Conservation (phyloP, 257 asterid species). For the Misopates orontium region DNA sequence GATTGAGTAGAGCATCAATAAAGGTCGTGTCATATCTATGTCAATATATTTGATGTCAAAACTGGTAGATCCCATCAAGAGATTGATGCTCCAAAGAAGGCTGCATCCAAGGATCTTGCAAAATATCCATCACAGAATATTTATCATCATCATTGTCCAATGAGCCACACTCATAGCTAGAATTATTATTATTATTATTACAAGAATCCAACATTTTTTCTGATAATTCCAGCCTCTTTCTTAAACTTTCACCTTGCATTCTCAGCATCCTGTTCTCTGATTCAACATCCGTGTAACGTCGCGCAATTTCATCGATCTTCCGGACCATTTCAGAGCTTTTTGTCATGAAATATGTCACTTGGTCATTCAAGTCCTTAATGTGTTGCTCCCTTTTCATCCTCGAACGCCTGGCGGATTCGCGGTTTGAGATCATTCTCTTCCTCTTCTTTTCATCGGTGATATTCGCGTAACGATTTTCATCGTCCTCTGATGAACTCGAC, state of each 20-base stretch:
- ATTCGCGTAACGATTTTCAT: constrained; percentile 20
- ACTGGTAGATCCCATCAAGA: constrained; percentile 47
- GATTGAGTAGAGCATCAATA: too few relatives aligned
- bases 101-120: constrained; percentile 43
- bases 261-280: constrained; percentile 45
- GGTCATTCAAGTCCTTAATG: constrained; percentile 55
- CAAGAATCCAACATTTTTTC: constrained; percentile 33
- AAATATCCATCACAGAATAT: constrained; percentile 27
- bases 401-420: constrained; percentile 70
- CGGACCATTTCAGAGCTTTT: constrained; percentile 27
- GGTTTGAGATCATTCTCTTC: constrained; percentile 66
- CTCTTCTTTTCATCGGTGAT: constrained; percentile 55
- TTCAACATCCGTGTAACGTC: constrained; percentile 32
- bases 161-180: not conserved
- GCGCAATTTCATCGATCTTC: constrained; percentile 31
- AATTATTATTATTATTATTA: not conserved
- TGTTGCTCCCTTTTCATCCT: constrained; percentile 66
- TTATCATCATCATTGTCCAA: constrained; percentile 18
- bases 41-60: constrained; percentile 17
- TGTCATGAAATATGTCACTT: constrained; percentile 29
- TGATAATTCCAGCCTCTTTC: constrained; percentile 41
- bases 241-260: constrained; percentile 44
- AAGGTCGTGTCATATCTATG: too few relatives aligned
- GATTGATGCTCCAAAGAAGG: constrained; percentile 33
- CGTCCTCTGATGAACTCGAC: constrained; percentile 44